Evolutionary conservation across 129 eudicot genomes (phyloP).

Genomic region (carrot (Daucus carota)): DNA sequence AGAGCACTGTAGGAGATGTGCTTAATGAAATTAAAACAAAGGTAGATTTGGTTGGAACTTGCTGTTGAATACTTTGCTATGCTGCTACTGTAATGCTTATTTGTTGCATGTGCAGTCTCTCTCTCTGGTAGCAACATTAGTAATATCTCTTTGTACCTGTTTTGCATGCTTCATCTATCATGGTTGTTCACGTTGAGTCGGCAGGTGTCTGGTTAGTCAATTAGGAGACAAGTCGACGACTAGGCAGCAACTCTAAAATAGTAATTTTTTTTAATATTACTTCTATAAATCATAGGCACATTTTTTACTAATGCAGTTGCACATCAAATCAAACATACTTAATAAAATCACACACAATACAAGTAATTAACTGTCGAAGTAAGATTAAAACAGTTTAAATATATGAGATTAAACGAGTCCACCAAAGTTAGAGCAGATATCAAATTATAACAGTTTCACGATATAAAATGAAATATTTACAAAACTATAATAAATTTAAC

Average conservation of each 20-base stretch:
- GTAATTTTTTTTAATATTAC: too few relatives aligned
- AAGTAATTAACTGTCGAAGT: too few relatives aligned
- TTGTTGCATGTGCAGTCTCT: not conserved
- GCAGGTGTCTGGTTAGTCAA: too few relatives aligned
- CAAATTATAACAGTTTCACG: not conserved
- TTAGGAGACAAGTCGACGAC: too few relatives aligned
- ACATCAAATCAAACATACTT: not conserved
- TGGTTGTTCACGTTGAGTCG: too few relatives aligned
- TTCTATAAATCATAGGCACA: too few relatives aligned
- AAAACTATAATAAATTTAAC: not conserved
- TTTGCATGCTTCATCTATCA: too few relatives aligned
- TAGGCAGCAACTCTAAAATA: too few relatives aligned
- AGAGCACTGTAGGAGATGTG: slow-evolving; percentile 94
- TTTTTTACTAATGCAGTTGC: not conserved
- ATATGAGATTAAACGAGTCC: not conserved
- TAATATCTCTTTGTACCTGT: too few relatives aligned
- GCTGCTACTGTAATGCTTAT: not conserved
- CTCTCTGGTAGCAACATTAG: not conserved
- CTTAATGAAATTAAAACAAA: slow-evolving; percentile 75
- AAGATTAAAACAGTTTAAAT: not conserved
- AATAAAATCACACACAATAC: not conserved
- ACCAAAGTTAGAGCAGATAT: not conserved
- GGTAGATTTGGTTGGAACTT: slow-evolving; percentile 27
- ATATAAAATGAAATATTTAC: not conserved
- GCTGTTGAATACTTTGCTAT: not conserved